Base-by-base conservation (phyloP, 2,329 filamentous ascomycete species). In the Metarhizium robertsii region DNA sequence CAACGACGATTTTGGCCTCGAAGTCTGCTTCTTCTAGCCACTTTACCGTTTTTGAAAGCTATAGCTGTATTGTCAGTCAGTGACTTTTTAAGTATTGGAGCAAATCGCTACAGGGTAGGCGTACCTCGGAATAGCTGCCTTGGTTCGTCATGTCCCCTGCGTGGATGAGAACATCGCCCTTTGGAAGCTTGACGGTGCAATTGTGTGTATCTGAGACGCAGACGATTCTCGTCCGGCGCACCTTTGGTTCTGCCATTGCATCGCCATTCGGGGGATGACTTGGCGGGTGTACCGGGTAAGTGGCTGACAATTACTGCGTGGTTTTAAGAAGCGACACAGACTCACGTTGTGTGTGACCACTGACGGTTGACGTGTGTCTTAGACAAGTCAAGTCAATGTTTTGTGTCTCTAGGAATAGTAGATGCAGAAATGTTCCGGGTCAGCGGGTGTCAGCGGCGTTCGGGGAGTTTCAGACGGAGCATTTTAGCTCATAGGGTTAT, bases 171-270 rank as follows among this genome's bases (percentile, higher is more conserved):
- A 92, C 80, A 65, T 92, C 86, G 45, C 87, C 88, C 25, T 77
- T 77, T 0, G 88, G 87, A 1, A 90, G 76, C 62, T 81, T 85
- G 61, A 80, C 75, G 2, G 76, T 76, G 61, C 74, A 77, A 66
- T 88, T 88, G 69, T 91, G 87, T 2, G 87, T 91, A 69, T 92
- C 88, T 4, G 87, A 88, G 55, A 91, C 78, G 70, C 86, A 90
- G 53, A 91, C 85, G 56, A 91, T 79, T 58, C 87, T 79, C 6
- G 86, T 84, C 59, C 78, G 72, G 53, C 76, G 69, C 14, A 59
- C 20, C 45, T 50, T 53, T 14, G 56, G 46, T 34, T 53, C 18
- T 29, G 59, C 47, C 59, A 60, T 63, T 48, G 25, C 25, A 11
- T 11, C 18, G 18, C 25, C 2, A 10, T 25, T 25, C 25, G 25